Base-by-base conservation (phyloP, 202 grass and related monocot species). In the Eragrostis tef region DNA sequence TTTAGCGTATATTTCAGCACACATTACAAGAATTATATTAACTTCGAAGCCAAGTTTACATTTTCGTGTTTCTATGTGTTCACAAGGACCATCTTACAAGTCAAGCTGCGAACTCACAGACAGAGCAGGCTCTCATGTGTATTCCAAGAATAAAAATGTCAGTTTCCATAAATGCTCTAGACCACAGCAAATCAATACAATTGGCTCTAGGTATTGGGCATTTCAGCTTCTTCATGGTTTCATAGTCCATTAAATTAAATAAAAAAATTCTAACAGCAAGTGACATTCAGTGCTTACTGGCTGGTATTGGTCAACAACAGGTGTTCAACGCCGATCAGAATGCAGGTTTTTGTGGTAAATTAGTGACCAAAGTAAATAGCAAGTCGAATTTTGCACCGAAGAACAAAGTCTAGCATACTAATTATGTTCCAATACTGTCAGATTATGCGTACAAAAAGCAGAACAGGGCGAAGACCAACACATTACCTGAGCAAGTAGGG, bases 401-500 rank as follows among this genome's bases (percentile, higher is more conserved):
- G 12, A 44, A 51, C n/a, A 67, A 59, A 36, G 57, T 64, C 10
- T 50, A 45, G 65, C 20, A 46, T 24, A 15, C 62, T 24, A 39
- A 75, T 79, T 62, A 67, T 22, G 59, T 26, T 47, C 26, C 22
- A 51, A 68, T 80, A 76, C 7, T 31, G 21, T 14, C 12, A 6
- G 85, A 74, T 2, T 6, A 41, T 52, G 73, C 14, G 8, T 0
- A 54, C 29, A 5, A 75, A 36, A 20, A 45, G 59, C 24, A 68
- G 21, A 65, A 3, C 48, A 57, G 47, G n/a, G 36, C 63, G 13
- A 41, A 10, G 65, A n/a, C 15, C 50, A 20, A 24, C 66, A 78
- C 2, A 67, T 73, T 74, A 94, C 92, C 90, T 80, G 52, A 90
- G 85, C 86, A 94, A 85, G 81, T 89, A 91, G 11, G 95, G 88